Evolutionary conservation across 306 rosid genomes (phyloP).

Genomic region (Castanea mollissima): DNA sequence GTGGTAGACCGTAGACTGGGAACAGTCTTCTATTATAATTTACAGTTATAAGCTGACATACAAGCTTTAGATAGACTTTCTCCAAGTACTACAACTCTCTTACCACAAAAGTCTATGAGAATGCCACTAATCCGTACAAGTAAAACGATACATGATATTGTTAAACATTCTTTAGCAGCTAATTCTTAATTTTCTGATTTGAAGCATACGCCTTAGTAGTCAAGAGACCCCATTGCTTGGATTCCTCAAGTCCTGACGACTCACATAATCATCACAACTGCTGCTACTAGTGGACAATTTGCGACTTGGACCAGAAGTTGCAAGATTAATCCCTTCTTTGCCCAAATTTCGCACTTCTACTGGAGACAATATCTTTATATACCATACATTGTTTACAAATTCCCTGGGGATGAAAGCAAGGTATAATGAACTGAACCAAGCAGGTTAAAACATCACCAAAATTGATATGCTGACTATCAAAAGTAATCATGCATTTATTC

Average conservation of each 20-base stretch:
- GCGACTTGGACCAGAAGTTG: slow-evolving; percentile 34
- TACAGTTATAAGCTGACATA: slow-evolving; percentile 59
- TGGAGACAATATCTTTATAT: slow-evolving; percentile 68
- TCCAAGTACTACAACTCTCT: slow-evolving; percentile 32
- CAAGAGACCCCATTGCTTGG: slow-evolving; percentile 58
- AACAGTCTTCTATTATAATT: slow-evolving; percentile 49
- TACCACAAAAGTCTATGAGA: slow-evolving; percentile 37
- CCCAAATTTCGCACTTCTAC: slow-evolving; percentile 68
- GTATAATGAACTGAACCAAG: not conserved
- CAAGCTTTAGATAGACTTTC: slow-evolving; percentile 33
- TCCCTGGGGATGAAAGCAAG: slow-evolving; percentile 43
- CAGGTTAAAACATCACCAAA: too few species aligned
- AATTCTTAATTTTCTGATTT: slow-evolving; percentile 8
- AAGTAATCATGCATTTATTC: too few species aligned
- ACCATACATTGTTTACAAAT: slow-evolving; percentile 70
- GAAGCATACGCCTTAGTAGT: slow-evolving; percentile 36
- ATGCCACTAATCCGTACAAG: slow-evolving; percentile 28
- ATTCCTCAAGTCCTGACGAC: slow-evolving; percentile 49
- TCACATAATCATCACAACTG: slow-evolving; percentile 45
- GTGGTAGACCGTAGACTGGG: slow-evolving; percentile 19
- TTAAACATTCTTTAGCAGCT: slow-evolving; percentile 24
- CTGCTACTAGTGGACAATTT: slow-evolving; percentile 36
- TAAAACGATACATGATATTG: slow-evolving; percentile 27
- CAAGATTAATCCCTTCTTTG: slow-evolving; percentile 40
- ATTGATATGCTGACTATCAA: not conserved